These are phyloP conservation scores for Onygenales sp. DNA, from an alignment of 2,329 filamentous ascomycete species.

Conservation along the genomic window DNA sequence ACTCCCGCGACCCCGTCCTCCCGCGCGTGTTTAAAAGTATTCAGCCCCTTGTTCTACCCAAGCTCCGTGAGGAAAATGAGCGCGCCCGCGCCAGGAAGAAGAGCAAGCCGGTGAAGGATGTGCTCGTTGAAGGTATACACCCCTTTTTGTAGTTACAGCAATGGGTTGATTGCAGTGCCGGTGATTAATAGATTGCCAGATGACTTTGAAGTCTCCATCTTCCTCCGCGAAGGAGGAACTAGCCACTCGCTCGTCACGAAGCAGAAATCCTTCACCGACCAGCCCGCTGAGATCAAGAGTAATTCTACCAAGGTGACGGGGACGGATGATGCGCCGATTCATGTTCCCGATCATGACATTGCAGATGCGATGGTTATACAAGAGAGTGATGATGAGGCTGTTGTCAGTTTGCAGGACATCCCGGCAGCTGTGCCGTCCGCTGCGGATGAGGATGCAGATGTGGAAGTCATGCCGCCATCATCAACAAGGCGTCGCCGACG, in stretches of 20 bases:
- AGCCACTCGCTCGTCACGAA: constrained; percentile 81
- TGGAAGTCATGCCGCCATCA: constrained; percentile 8
- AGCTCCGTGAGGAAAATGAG: constrained; percentile 76
- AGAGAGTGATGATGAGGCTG: constrained; percentile 46
- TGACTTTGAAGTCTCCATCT: constrained; percentile 92
- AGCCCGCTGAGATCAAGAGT: constrained; percentile 46
- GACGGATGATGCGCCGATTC: constrained; percentile 45
- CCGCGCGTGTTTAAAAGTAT: constrained; percentile 76
- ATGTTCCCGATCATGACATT: constrained; percentile 35
- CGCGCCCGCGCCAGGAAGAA: constrained; percentile 56
- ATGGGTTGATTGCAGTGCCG: background rate
- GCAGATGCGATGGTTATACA: constrained; percentile 43
- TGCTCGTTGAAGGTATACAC: constrained; percentile 62
- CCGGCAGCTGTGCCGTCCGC: constrained; percentile 34
- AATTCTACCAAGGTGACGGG: constrained; percentile 56
- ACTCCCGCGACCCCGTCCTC: constrained; percentile 67
- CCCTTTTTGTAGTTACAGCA: background rate
- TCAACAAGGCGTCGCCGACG: constrained; percentile 16
- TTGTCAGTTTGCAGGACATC: constrained; percentile 45
- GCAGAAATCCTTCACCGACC: constrained; percentile 64
- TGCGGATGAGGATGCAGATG: constrained; percentile 11
- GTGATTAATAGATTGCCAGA: constrained; percentile 44
- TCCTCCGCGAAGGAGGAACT: constrained; percentile 75
- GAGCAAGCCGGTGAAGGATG: constrained; percentile 78
- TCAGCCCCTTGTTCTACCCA: constrained; percentile 77